These are phyloP conservation scores for Phytopythium boreale DNA, from an alignment of 352 stramenopile species.

Conservation along the genomic window DNA sequence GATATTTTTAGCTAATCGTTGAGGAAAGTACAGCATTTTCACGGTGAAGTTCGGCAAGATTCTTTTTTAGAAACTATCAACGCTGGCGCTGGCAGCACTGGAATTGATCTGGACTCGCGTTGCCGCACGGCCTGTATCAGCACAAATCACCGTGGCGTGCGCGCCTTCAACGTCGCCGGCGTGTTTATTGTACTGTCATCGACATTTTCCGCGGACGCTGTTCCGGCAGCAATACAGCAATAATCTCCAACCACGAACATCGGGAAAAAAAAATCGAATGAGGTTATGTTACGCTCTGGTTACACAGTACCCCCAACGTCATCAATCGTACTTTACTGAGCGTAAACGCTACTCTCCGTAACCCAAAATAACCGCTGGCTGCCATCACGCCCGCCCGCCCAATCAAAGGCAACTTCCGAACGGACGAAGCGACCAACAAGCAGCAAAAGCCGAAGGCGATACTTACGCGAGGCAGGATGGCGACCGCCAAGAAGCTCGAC, in stretches of 20 bases:
- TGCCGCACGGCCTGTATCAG: not conserved
- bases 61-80: not conserved
- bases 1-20: not conserved
- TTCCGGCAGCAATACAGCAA: too few species aligned
- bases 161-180: not conserved
- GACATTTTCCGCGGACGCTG: not conserved
- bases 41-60: not conserved
- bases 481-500: slow-evolving; percentile 68
- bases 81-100: too few species aligned
- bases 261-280: too few species aligned
- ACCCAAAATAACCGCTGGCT: slow-evolving; percentile 3
- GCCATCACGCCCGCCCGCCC: not conserved
- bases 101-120: not conserved
- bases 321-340: not conserved
- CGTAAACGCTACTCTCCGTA: not conserved
- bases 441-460: slow-evolving; percentile 3
- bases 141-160: not conserved
- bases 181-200: not conserved
- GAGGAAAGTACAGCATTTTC: not conserved
- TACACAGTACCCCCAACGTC: too few species aligned
- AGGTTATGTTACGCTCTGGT: too few species aligned
- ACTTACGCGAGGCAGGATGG: slow-evolving; percentile 11
- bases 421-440: not conserved
- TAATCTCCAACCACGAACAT: too few species aligned
- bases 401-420: slow-evolving; percentile 4